These are phyloP conservation scores for Paraphoma sp. DNA, from an alignment of 2,329 filamentous ascomycete species.

Conservation along the genomic window DNA sequence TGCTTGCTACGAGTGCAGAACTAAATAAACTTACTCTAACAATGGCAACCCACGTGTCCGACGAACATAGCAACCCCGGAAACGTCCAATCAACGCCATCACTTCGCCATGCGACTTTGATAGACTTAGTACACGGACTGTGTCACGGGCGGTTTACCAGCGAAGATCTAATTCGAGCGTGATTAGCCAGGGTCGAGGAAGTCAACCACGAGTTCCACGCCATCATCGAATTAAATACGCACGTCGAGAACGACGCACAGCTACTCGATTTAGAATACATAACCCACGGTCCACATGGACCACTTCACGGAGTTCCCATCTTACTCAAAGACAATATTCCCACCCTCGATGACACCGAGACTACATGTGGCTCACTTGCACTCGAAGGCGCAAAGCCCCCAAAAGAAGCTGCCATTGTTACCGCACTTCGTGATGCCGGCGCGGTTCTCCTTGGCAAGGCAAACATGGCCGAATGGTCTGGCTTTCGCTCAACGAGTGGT, in stretches of 20 bases:
- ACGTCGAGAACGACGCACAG: constrained; percentile 55
- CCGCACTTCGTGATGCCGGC: constrained; percentile 63
- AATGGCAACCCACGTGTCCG: no score
- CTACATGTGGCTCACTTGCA: constrained; percentile 63
- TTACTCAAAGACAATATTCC: constrained; percentile 69
- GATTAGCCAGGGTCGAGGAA: constrained; percentile 61
- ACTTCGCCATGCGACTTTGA: constrained; percentile 1
- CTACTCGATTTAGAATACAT: constrained; percentile 54
- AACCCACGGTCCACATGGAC: constrained; percentile 52
- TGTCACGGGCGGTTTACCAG: not conserved
- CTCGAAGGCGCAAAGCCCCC: constrained; percentile 62
- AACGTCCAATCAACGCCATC: not conserved
- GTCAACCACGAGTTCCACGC: constrained; percentile 64
- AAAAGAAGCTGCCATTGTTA: constrained; percentile 63
- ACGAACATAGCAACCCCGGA: no score
- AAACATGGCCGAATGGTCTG: constrained; percentile 67
- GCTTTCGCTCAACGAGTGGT: constrained; percentile 61
- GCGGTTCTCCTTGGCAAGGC: constrained; percentile 69
- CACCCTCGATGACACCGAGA: constrained; percentile 46
- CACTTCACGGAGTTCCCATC: constrained; percentile 66
- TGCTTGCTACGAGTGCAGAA: not conserved
- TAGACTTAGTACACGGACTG: not conserved
- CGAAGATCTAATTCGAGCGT: constrained; percentile 56
- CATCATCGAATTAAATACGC: constrained; percentile 59
- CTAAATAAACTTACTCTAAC: not conserved